A percentile compares a stretch with the other conserved stretches of the same genome.
These are phyloP conservation scores for Trichosporon coremiiforme DNA, from an alignment of 1,284 basidiomycete species.

Conservation along the genomic window DNA sequence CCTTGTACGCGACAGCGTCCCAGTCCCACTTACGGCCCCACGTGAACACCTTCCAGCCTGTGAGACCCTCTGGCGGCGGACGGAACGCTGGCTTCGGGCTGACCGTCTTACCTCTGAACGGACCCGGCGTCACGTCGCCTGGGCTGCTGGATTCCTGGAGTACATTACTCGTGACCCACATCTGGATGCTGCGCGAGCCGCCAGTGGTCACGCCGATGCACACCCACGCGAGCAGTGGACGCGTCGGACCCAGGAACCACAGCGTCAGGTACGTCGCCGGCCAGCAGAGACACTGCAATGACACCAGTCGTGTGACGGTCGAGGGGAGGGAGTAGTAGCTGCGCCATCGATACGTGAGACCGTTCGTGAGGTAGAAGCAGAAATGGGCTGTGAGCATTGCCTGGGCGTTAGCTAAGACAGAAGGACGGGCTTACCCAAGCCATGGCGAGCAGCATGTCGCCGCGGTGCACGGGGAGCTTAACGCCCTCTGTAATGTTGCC, in stretches of 20 bases:
- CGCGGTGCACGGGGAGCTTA: constrained; percentile 36
- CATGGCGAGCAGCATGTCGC: constrained; percentile 48
- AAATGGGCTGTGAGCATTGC: constrained; percentile 55
- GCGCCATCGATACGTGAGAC: constrained; percentile 57
- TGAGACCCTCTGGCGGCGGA: constrained; percentile 34
- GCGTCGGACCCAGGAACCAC: constrained; percentile 48
- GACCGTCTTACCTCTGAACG: neutral
- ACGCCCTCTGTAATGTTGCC: constrained; percentile 36
- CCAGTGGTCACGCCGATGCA: constrained; percentile 57
- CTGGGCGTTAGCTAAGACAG: constrained; percentile 31
- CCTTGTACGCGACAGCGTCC: constrained; percentile 49
- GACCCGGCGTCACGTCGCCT: constrained; percentile 25
- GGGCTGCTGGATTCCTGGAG: constrained; percentile 15
- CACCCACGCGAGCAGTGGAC: constrained; percentile 55
- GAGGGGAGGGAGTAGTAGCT: constrained; percentile 56
- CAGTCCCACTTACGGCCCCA: constrained; percentile 54
- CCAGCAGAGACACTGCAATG: constrained; percentile 58
- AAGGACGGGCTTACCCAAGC: constrained; percentile 44
- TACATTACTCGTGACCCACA: constrained; percentile 59
- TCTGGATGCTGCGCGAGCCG: constrained; percentile 52
- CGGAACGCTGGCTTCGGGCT: constrained; percentile 8
- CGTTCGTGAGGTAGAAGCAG: constrained; percentile 57
- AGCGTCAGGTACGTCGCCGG: constrained; percentile 56
- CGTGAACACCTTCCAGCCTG: constrained; percentile 42
- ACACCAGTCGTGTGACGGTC: constrained; percentile 55